Evolutionary conservation across 768 basidiomycete genomes (phyloP), one percentile per base, ranked within the genome.

Genomic region (Piloderma croceum): DNA sequence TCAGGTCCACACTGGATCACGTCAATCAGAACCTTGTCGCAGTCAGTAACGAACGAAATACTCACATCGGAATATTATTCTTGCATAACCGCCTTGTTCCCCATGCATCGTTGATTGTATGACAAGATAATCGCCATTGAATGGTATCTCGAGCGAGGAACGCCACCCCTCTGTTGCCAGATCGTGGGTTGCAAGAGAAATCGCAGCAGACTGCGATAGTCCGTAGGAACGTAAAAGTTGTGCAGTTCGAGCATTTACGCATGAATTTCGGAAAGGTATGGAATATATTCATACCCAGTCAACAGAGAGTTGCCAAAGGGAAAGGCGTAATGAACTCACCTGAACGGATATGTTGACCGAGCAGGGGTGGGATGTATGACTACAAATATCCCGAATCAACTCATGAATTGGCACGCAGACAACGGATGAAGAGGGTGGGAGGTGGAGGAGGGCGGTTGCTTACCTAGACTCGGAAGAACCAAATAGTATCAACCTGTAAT

Each of bases 181-280:
- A 84, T 72, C 1, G 79, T 69, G 1, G 92, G 90, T 0, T 83
- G 86, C 33, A 97, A 76, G 13, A 99, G 70, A 53, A 90, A 81
- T 0, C 81, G 83, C 5, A 97, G 73, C 7, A 98, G 69, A 21
- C 71, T 65, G 20, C 81, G 80, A 64, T 97, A 99, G 41, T 83
- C 76, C 1, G 68, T 62, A 2, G 94, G 91, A 2, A 93, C 69
- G 10, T 29, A 9, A 3, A 60, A 53, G 2, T 59, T 64, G 50
- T 94, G 92, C 3, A 90, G 65, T 47, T 91, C 85, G 23, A 99
- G 82, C 74, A 99, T 91, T 55, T 98, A 94, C 0, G 92, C 85
- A 32, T 97, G 79, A 49, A 99, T 77, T 57, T 99, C 94, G 73
- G 97, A 97, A 41, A 88, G 86, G 59, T 96, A 99, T 4, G 96